Evolutionary conservation across 129 eudicot genomes (phyloP).

Genomic region (Mikania micrantha): DNA sequence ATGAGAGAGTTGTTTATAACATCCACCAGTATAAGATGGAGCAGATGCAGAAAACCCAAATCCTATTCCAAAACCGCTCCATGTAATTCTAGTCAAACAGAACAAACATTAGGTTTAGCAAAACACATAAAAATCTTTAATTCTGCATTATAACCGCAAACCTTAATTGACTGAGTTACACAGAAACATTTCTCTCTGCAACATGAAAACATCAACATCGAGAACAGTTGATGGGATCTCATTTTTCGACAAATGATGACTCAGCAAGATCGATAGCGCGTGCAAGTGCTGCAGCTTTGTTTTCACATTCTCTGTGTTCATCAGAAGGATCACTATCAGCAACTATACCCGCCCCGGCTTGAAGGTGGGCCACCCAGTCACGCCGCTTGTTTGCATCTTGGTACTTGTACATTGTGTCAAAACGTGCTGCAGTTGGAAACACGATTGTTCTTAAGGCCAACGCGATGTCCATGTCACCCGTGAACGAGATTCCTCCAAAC

Average conservation of each 20-base stretch:
- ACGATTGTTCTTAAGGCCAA: conserved; percentile 65
- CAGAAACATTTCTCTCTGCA: not conserved
- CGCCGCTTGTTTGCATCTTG: conserved; percentile 43
- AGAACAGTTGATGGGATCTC: not conserved
- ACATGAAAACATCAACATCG: not conserved
- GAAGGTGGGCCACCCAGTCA: conserved; percentile 89
- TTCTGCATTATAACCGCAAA: conserved; percentile 1
- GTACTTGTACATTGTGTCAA: conserved; percentile 69
- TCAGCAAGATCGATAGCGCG: conserved; percentile 95
- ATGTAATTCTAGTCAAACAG: not conserved
- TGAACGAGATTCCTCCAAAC: conserved; percentile 70
- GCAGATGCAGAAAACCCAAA: not conserved
- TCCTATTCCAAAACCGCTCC: not conserved
- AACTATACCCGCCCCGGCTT: conserved; percentile 97
- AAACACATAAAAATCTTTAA: not conserved
- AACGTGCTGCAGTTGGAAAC: conserved; percentile 54
- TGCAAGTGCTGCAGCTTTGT: conserved; percentile 75
- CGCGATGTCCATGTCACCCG: conserved; percentile 81
- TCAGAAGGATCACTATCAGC: conserved; percentile 76
- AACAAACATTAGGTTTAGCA: not conserved
- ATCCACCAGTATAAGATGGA: no score
- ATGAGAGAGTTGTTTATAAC: not conserved
- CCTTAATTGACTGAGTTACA: not conserved
- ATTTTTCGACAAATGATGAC: conserved; percentile 64
- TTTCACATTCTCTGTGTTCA: conserved; percentile 79